Evolutionary conservation across 768 basidiomycete species (phyloP), one percentile per base, ranked within the genome.

Genomic region (Amanita rubescens): DNA sequence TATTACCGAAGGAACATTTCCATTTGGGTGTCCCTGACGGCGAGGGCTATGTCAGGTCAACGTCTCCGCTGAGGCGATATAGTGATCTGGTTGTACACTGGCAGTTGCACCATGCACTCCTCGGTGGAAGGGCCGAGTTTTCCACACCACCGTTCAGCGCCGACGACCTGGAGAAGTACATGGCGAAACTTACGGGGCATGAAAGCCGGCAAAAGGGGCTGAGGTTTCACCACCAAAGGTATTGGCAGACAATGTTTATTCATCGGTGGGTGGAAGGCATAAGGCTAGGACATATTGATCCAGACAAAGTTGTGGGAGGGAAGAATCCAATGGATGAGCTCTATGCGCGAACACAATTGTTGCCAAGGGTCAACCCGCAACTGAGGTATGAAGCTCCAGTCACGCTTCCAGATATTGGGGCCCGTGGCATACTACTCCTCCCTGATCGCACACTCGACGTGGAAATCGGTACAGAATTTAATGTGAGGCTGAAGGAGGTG

Each of bases 21-120:
- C 63, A 66, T 5, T 66, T 97, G 60, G 92, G 87, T 0, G 65
- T 90, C n/a, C 72, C 74, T 3, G 77, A 79, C 2, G 79, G 80
- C 38, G 86, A 87, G 57, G 94, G 94, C 3, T 99, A 99, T 65
- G 69, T 77, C 15, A 80, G 89, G 19, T 82, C 79, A 8, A 97
- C 96, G 8, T 91, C 87, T 5, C 96, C 96, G 0, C 70, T 99
- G 41, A 79, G 96, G 38, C 82, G 96, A 41, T 96, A 82, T 66
- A 68, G 70, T 33, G 96, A 99, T 67, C 65, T 96, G 53, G 65
- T 94, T 11, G 70, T 73, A 9, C 96, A 98, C 69, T 99, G 94
- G 92, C 94, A 98, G 66, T 81, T 99, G 68, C 94, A 96, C 63
- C 72, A 84, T 47, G 79, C 78, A 5, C 67, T 98, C 10, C 69